These are phyloP conservation scores for Cynanchum wilfordii DNA, from an alignment of 257 asterid species.

Conservation along the genomic window DNA sequence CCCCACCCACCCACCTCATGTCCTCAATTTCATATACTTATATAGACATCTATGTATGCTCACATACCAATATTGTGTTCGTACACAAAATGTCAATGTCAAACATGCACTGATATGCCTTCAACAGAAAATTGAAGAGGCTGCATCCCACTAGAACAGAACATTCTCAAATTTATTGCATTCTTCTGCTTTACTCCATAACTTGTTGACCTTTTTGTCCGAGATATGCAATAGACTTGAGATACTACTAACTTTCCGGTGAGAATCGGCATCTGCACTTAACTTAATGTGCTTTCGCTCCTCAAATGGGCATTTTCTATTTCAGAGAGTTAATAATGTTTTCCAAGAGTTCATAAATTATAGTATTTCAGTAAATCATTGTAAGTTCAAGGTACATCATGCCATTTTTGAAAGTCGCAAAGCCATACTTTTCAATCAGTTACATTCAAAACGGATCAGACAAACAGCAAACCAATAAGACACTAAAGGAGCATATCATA, in stretches of 20 bases:
- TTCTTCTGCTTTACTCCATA: neutral
- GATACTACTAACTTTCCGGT: too few species aligned
- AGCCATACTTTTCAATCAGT: neutral
- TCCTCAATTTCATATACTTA: neutral
- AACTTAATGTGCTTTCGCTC: neutral
- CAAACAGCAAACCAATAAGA: neutral
- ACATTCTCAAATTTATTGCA: neutral
- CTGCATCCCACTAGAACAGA: neutral
- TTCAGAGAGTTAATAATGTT: neutral
- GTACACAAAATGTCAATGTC: neutral
- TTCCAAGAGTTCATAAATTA: neutral
- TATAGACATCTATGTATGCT: neutral
- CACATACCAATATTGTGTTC: neutral
- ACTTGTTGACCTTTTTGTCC: neutral
- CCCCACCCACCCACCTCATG: neutral
- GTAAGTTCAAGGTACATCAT: neutral
- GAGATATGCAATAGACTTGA: neutral
- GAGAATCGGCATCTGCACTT: neutral
- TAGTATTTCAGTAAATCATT: neutral
- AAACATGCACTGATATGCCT: neutral
- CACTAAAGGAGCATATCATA: neutral
- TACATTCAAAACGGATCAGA: neutral
- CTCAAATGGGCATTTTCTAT: neutral
- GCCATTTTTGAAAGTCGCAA: neutral
- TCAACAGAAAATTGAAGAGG: neutral